Evolutionary conservation across 805 yeast genomes (phyloP).

Genomic region (Clavispora phyllophila): DNA sequence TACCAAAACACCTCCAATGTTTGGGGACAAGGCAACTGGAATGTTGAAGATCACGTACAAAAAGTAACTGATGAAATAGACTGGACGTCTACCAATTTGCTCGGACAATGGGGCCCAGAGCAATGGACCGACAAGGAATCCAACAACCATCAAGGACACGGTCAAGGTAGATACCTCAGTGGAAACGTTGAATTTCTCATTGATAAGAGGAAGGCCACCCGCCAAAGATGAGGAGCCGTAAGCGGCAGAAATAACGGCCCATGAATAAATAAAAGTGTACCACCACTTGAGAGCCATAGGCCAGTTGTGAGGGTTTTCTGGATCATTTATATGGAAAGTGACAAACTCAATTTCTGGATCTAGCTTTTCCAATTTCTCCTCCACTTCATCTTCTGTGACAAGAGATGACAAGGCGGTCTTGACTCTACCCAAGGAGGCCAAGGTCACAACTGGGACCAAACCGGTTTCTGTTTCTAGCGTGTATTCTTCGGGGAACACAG

Average conservation of each 20-base stretch:
- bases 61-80: conserved; percentile 70
- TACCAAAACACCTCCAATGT: conserved; percentile 73
- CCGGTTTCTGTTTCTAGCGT: conserved; percentile 86
- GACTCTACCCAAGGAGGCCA: conserved; percentile 60
- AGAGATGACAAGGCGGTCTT: conserved; percentile 10
- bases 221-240: conserved; percentile 90
- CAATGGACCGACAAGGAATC: conserved; percentile 83
- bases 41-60: conserved; percentile 76
- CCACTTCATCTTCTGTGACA: conserved; percentile 17
- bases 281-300: conserved; percentile 47
- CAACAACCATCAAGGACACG: conserved; percentile 84
- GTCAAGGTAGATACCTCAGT: conserved; percentile 74
- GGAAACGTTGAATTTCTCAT: conserved; percentile 63
- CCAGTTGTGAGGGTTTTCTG: conserved; percentile 92
- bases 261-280: conserved; percentile 64
- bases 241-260: conserved; percentile 82
- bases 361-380: conserved; percentile 24
- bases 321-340: conserved; percentile 73
- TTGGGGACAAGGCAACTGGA: conserved; percentile 81
- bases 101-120: conserved; percentile 88
- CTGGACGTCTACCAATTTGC: conserved; percentile 79
- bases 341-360: conserved; percentile 79
- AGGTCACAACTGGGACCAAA: conserved; percentile 72
- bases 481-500: conserved; percentile 90
- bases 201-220: conserved; percentile 71